Base-by-base conservation (phyloP, 1,284 basidiomycete species). In the Cryptococcus sp. region DNA sequence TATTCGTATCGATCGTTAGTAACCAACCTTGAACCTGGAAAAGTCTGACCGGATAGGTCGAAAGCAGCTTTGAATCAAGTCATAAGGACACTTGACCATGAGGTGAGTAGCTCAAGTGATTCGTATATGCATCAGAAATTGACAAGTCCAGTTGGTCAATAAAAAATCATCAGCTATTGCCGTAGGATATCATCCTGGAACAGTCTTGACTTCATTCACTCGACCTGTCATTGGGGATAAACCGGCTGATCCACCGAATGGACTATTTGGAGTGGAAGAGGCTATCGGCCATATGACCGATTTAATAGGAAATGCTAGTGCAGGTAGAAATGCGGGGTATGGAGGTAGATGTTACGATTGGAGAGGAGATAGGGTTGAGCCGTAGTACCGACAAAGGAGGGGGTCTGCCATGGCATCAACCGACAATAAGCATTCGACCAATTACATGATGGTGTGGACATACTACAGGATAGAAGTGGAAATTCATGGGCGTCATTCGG, bases 51-150 rank as follows among this genome's bases (percentile, higher is more conserved):
- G 13, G 44, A n/a, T 49, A 76, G 73, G 1, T 86, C 85, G 53
- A 89, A 89, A 70, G 83, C 86, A 0, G 86, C 87, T 45, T 79
- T 88, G 56, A 88, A 89, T 68, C 86, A 88, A 70, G 79, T 86
- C 49, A 78, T 88, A 66, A 83, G 83, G 57, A 86, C 84, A 2
- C 83, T 87, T 58, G 83, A 87, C 66, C 76, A 84, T 56, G 83
- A 88, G 65, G 78, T 88, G 79, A 30, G 62, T 52, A 7, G 6
- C 15, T 41, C 30, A 45, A 0, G 30, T 31, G 13, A 15, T 8
- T 31, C 23, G n/a, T 45, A 45, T 31, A 30, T 5, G 47, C 3
- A 34, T 4, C 10, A n/a, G 10, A 37, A 41, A 32, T 7, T 33
- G 11, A 10, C 44, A n/a, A 41, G 36, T 52, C 36, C 36, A 7